These are phyloP conservation scores for Verticillium isaacii DNA, from an alignment of 2,329 filamentous ascomycete species.

Conservation along the genomic window DNA sequence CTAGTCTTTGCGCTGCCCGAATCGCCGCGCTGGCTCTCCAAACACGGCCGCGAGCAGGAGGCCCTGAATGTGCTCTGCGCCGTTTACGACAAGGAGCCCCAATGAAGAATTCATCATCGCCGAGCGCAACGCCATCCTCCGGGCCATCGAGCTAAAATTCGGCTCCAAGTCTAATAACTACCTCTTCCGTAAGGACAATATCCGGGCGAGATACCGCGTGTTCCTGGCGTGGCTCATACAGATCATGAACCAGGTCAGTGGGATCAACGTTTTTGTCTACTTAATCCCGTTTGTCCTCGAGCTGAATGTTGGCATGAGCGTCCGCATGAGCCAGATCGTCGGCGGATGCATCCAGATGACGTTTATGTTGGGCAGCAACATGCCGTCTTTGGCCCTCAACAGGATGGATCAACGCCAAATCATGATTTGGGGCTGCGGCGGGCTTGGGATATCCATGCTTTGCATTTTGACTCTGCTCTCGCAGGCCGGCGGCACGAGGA, in stretches of 20 bases:
- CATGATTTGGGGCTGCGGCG: no score
- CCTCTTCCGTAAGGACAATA: slow-evolving; percentile 5
- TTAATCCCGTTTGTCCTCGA: slow-evolving; percentile 24
- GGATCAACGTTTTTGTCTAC: slow-evolving; percentile 39
- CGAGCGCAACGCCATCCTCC: no score
- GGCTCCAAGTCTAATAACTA: no score
- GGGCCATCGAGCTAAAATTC: no score
- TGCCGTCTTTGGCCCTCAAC: slow-evolving; percentile 27
- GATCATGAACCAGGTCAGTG: slow-evolving; percentile 42
- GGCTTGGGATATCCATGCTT: no score
- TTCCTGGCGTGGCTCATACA: slow-evolving; percentile 39
- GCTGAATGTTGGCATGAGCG: slow-evolving; percentile 22
- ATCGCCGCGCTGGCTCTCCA: slow-evolving; percentile 33
- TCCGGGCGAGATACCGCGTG: slow-evolving; percentile 37
- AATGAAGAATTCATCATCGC: no score
- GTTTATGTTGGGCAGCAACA: slow-evolving; percentile 29
- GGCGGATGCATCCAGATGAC: slow-evolving; percentile 29
- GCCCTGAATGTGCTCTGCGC: slow-evolving; percentile 17
- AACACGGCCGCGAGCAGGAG: slow-evolving; percentile 25
- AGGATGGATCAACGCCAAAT: slow-evolving; percentile 11
- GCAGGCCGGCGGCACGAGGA: no score
- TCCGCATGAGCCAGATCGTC: slow-evolving; percentile 23
- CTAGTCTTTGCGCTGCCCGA: slow-evolving; percentile 33
- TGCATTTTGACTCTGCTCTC: no score
- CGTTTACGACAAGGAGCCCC: no score